Base-by-base conservation (phyloP, 805 yeast species). In the Ogataea zsoltii region DNA sequence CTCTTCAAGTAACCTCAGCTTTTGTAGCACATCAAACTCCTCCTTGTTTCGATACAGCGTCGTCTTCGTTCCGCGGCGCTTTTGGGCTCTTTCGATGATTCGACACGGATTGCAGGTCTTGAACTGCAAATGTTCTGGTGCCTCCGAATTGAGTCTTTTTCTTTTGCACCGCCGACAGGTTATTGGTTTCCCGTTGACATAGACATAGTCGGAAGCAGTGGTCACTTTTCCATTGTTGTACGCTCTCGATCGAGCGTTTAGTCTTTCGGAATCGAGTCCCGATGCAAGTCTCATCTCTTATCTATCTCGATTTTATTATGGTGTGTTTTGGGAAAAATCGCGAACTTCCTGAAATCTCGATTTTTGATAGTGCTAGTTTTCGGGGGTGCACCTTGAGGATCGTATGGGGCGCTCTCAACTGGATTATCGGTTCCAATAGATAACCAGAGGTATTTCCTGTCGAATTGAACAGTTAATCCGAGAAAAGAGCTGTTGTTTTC, bases 21-120 rank as follows among this genome's bases (percentile, higher is more conserved):
- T 53, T 45, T 44, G 45, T 12, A 51, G 15, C 36, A 48, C 36
- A 13, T 50, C 56, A 39, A 38, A 41, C 33, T 51, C 58, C 7
- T 51, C 54, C 30, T 45, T 45, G 36, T 38, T 40, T 45, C 61
- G 33, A 45, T 49, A 49, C 40, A 50, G n/a, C 34, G 49, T 47
- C 41, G 54, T 40, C 55, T 58, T 44, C 39, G 57, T 18, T 53
- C 63, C 54, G 45, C 60, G 56, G 33, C 65, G 62, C 47, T 65
- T 65, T 44, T 65, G 69, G 15, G 65, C 66, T 49, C 83, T 64
- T 58, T 77, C 83, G 38, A 77, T 74, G 58, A 76, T 74, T 46
- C 83, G 70, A 56, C 83, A 77, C 50, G 79, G 76, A 56, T 77
- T 79, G 62, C 83, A 77, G 3, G 83, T 77, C 50, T 77, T 77